phyloP scores from a whole-genome alignment of 1,284 basidiomycete species.

The Tylopilus orsonianus region DNA sequence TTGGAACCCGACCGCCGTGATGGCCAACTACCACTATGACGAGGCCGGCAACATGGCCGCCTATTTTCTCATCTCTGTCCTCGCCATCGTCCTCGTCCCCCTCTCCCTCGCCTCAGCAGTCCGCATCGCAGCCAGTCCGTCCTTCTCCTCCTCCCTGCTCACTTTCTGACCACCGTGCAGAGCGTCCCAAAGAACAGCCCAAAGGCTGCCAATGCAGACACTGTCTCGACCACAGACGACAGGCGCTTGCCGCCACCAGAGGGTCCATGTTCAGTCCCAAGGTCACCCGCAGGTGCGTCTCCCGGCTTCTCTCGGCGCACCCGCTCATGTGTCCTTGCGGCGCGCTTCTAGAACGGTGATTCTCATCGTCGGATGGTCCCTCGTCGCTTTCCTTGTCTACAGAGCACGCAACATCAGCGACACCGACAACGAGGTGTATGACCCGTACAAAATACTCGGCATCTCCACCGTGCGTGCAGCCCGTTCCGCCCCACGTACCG shows the following conservation, averaged over 20 bases:
- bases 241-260: conserved; percentile 44
- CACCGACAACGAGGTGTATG: conserved; percentile 75
- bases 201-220: conserved; percentile 66
- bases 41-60: conserved; percentile 87
- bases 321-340: not conserved
- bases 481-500: no score
- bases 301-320: not conserved
- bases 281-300: conserved; percentile 45
- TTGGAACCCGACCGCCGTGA: not conserved
- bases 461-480: conserved; percentile 59
- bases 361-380: conserved; percentile 73
- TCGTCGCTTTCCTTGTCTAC: conserved; percentile 70
- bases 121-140: conserved; percentile 40
- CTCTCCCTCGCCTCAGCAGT: conserved; percentile 58
- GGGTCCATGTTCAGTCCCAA: conserved; percentile 46
- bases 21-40: conserved; percentile 86
- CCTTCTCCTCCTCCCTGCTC: rapidly evolving
- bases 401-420: conserved; percentile 62
- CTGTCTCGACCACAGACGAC: conserved; percentile 59
- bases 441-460: conserved; percentile 94
- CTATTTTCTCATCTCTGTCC: conserved; percentile 86
- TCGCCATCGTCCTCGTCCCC: conserved; percentile 78
- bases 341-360: conserved; percentile 47
- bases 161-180: conserved; percentile 21
- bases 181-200: conserved; percentile 27